Percentiles rank a stretch among this genome's conserved stretches.
Evolutionary conservation across 1,139 yeast genomes (phyloP).

Genomic region (Magnusiomyces sp.): DNA sequence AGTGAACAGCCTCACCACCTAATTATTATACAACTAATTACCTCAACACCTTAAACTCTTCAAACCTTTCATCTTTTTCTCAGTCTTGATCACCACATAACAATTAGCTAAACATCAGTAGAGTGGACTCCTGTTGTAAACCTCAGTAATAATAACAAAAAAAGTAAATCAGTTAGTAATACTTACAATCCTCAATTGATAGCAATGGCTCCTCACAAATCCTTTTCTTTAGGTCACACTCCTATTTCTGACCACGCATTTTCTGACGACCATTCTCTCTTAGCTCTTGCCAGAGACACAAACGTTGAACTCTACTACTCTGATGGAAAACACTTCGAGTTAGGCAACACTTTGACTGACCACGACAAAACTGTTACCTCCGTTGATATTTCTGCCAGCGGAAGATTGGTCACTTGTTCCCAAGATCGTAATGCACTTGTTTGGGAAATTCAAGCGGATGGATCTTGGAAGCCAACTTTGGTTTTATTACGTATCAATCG

Average conservation of each 20-base stretch:
- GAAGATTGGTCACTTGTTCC: constrained; percentile 91
- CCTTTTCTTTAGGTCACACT: constrained; percentile 57
- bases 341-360: constrained; percentile 59
- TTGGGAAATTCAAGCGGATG: constrained; percentile 68
- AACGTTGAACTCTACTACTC: constrained; percentile 64
- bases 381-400: constrained; percentile 82
- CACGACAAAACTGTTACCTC: constrained; percentile 96
- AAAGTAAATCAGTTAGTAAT: background rate
- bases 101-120: constrained; percentile 12
- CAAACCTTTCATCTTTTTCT: background rate
- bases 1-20: background rate
- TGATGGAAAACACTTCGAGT: constrained; percentile 38
- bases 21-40: background rate
- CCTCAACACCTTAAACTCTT: background rate
- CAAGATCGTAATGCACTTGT: constrained; percentile 97
- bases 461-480: constrained; percentile 73
- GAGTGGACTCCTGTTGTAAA: constrained; percentile 20
- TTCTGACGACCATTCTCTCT: constrained; percentile 53
- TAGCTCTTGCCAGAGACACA: constrained; percentile 78
- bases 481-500: constrained; percentile 87
- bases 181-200: background rate
- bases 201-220: constrained; percentile 30
- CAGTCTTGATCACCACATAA: background rate
- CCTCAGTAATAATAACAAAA: background rate
- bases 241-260: constrained; percentile 91